Conservation (phyloP, 139 green algal species). For the Zygnema circumcarinatum region DNA sequence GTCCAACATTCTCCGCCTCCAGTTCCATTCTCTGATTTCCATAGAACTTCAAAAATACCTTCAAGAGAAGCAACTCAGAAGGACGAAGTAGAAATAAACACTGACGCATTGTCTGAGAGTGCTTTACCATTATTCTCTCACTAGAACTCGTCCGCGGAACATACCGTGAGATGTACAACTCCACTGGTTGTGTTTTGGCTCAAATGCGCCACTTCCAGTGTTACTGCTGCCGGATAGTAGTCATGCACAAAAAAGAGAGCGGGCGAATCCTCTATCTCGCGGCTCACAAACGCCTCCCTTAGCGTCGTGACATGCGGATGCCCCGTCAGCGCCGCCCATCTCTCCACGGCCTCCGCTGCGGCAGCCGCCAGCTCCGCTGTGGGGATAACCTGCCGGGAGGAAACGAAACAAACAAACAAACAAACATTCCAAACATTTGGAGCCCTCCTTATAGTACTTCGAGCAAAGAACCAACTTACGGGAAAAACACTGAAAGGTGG, state of each 20-base stretch:
- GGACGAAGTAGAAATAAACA: too few relatives aligned
- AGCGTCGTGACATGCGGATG: slow-evolving; percentile 80
- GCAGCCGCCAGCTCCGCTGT: slow-evolving; percentile 73
- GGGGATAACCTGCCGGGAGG: slow-evolving; percentile 50
- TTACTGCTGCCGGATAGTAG: slow-evolving; percentile 71
- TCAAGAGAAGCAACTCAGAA: too few relatives aligned
- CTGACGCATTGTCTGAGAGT: too few relatives aligned
- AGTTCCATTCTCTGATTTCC: too few relatives aligned
- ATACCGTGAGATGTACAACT: slow-evolving; percentile 42
- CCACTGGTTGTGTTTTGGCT: slow-evolving; percentile 2
- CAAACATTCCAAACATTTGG: too few relatives aligned
- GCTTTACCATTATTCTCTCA: too few relatives aligned
- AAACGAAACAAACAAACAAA: too few relatives aligned
- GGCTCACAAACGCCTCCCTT: slow-evolving; percentile 73
- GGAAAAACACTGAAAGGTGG: neutral
- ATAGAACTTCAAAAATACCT: too few relatives aligned
- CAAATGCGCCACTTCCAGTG: slow-evolving; percentile 63
- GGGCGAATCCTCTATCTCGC: slow-evolving; percentile 69
- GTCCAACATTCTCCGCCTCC: too few relatives aligned
- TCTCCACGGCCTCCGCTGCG: slow-evolving; percentile 68
- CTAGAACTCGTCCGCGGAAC: too few relatives aligned
- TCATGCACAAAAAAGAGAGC: slow-evolving; percentile 72
- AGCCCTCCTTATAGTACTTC: too few relatives aligned
- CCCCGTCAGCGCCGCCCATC: slow-evolving; percentile 66
- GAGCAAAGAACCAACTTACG: neutral